These are phyloP conservation scores for Aethionema arabicum DNA, from an alignment of 345 rosid species.

Conservation along the genomic window DNA sequence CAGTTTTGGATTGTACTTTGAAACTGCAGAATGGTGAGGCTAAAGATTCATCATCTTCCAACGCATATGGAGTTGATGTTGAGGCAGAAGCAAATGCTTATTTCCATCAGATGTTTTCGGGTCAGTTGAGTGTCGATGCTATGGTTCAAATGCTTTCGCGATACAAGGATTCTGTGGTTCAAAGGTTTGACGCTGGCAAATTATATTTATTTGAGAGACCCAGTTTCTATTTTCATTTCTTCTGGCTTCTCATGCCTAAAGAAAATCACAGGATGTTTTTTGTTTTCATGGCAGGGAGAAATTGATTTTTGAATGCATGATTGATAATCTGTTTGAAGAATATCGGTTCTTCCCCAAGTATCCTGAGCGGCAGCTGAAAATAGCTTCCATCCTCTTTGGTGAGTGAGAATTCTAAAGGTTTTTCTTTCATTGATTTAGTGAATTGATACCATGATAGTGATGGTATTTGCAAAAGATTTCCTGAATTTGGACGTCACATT, in stretches of 20 bases:
- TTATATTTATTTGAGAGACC: slow-evolving; percentile 4
- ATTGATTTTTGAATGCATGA: slow-evolving; percentile 88
- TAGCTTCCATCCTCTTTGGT: slow-evolving; percentile 94
- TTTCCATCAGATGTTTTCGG: slow-evolving; percentile 94
- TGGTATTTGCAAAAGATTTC: slow-evolving; percentile 7
- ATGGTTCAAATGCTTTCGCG: slow-evolving; percentile 96
- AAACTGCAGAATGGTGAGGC: slow-evolving; percentile 73
- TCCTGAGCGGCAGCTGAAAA: slow-evolving; percentile 93
- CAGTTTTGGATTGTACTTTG: slow-evolving; percentile 52
- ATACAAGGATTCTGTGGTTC: slow-evolving; percentile 77
- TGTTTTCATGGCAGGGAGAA: slow-evolving; percentile 64
- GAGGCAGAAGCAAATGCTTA: slow-evolving; percentile 94
- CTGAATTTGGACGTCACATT: slow-evolving; percentile 8
- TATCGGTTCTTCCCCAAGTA: slow-evolving; percentile 92
- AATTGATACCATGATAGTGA: not conserved
- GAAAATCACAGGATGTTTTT: not conserved
- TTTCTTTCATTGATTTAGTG: slow-evolving; percentile 3
- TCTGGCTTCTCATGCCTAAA: slow-evolving; percentile 8
- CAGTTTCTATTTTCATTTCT: slow-evolving; percentile 5
- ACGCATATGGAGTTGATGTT: slow-evolving; percentile 71
- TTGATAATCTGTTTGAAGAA: slow-evolving; percentile 92
- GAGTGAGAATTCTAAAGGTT: slow-evolving; percentile 35
- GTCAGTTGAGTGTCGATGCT: slow-evolving; percentile 73
- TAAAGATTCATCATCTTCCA: slow-evolving; percentile 62
- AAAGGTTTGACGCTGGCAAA: slow-evolving; percentile 48